phyloP scores from a whole-genome alignment of 2,329 filamentous ascomycete species.

The Paraconiothyrium sp. region DNA sequence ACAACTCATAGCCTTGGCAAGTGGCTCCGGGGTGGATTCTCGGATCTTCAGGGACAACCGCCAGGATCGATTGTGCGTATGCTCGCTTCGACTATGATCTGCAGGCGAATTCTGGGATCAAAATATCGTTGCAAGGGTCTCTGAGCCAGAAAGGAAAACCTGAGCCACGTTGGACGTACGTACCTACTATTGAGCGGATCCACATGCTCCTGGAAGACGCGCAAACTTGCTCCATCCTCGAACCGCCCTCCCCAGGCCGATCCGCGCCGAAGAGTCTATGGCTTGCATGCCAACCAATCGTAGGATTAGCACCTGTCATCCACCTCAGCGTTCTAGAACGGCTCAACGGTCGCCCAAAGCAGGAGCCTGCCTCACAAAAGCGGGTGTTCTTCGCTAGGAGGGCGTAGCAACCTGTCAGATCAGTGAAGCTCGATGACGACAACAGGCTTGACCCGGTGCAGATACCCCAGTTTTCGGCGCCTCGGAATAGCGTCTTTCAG shows the following conservation, averaged over 20 bases:
- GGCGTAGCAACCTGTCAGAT: not conserved
- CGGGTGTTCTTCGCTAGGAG: not conserved
- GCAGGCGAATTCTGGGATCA: not conserved
- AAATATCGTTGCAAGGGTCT: not conserved
- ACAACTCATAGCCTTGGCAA: conserved; percentile 5
- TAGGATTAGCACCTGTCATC: not conserved
- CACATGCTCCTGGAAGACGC: conserved; percentile 3
- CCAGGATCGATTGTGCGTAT: not conserved
- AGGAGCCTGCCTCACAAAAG: conserved; percentile 3
- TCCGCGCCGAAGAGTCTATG: not conserved
- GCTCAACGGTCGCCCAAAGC: not conserved
- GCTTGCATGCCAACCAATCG: not conserved
- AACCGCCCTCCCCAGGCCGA: not conserved
- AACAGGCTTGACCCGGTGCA: conserved; percentile 1
- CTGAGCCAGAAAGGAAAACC: not conserved
- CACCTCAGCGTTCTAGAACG: not conserved
- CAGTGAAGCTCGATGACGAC: conserved; percentile 1
- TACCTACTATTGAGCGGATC: not conserved
- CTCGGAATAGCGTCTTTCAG: conserved; percentile 3
- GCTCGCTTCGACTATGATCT: not conserved
- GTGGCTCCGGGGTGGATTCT: not conserved
- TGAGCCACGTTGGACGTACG: not conserved
- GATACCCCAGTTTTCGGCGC: conserved; percentile 11
- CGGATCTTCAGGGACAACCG: not conserved
- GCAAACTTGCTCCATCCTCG: not conserved